Evolutionary conservation across 306 rosid genomes (phyloP).

Genomic region (Spatholobus suberectus): DNA sequence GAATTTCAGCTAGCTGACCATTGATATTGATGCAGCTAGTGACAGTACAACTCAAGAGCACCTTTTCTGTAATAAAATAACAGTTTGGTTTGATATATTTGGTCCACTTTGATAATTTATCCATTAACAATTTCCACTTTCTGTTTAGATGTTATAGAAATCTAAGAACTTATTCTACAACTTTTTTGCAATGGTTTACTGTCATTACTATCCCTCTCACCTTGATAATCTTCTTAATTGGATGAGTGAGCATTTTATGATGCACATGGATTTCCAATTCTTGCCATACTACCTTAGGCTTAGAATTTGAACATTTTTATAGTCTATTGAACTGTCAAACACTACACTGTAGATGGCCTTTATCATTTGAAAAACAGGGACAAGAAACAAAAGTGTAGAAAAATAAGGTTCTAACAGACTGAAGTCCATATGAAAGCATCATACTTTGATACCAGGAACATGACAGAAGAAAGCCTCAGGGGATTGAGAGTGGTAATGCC

Average conservation of each 20-base stretch:
- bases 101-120: background rate
- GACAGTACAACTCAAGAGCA: background rate
- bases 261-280: background rate
- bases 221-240: background rate
- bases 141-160: background rate
- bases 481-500: conserved; percentile 98
- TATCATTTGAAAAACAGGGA: conserved; percentile 6
- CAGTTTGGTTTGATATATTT: background rate
- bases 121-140: background rate
- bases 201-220: background rate
- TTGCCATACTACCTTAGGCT: background rate
- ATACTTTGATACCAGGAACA: conserved; percentile 95
- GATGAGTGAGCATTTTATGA: background rate
- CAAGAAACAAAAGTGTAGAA: conserved; percentile 9
- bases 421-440: conserved; percentile 36
- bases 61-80: background rate
- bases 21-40: background rate
- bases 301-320: conserved; percentile 24
- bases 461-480: conserved; percentile 99
- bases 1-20: background rate
- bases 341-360: conserved; percentile 3
- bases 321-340: conserved; percentile 20
- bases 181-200: background rate
- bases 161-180: background rate
- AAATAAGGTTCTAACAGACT: conserved; percentile 21